These are phyloP conservation scores for Tylopilus vinaceipallidus DNA, from an alignment of 768 basidiomycete genomes.

Conservation along the genomic window DNA sequence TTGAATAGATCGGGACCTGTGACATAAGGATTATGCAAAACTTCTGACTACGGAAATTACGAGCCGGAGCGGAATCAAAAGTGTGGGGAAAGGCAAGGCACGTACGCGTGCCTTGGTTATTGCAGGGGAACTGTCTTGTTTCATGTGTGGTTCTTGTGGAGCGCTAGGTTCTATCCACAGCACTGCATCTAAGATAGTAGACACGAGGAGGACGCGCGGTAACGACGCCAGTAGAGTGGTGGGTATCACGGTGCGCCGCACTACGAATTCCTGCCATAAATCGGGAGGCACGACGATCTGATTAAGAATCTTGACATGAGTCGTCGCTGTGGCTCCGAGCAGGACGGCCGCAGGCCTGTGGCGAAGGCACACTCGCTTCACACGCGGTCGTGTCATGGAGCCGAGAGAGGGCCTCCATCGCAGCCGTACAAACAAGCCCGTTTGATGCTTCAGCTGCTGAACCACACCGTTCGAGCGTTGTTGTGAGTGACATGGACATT, in stretches of 20 bases:
- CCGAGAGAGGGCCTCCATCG: neutral
- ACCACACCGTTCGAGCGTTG: neutral
- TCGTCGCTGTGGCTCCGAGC: neutral
- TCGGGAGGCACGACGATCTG: conserved; percentile 13
- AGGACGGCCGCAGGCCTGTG: conserved; percentile 12
- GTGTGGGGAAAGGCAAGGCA: conserved; percentile 13
- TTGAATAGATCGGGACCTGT: neutral
- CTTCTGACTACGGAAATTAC: conserved; percentile 2
- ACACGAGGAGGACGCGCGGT: conserved; percentile 14
- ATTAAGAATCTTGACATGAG: conserved; percentile 1
- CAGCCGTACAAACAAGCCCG: neutral
- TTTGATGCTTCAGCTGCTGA: neutral
- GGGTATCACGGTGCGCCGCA: conserved; percentile 7
- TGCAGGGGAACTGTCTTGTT: neutral
- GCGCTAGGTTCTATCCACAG: neutral
- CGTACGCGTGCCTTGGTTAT: neutral
- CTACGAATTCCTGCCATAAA: conserved; percentile 6
- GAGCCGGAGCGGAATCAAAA: conserved; percentile 4
- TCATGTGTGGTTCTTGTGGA: conserved; percentile 4
- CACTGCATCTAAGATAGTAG: neutral
- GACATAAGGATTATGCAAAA: neutral
- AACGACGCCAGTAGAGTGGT: neutral
- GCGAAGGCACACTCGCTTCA: conserved; percentile 17
- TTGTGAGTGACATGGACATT: neutral
- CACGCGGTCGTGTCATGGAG: neutral